A percentile compares a stretch with the other conserved stretches of the same genome.
Evolutionary conservation across 1,284 basidiomycete genomes (phyloP).

Genomic region (Rhodotorula sp.): DNA sequence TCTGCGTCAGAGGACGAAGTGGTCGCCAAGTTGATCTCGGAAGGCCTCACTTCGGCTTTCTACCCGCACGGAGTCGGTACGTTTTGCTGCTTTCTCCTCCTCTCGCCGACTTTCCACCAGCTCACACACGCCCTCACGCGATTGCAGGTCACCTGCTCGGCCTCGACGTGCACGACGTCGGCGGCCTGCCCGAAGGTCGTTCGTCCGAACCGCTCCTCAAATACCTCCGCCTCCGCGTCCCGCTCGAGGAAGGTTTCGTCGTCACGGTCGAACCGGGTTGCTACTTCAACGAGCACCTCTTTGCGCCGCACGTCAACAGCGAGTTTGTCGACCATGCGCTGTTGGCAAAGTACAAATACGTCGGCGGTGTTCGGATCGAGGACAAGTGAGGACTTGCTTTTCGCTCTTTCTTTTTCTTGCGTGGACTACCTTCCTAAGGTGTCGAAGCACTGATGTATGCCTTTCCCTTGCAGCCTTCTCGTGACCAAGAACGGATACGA

Average conservation of each 20-base stretch:
- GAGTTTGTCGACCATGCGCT: conserved; percentile 68
- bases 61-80: conserved; percentile 77
- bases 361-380: conserved; percentile 86
- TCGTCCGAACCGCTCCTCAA: conserved; percentile 62
- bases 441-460: not conserved
- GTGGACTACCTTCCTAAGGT: too few species aligned
- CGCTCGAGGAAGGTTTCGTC: conserved; percentile 55
- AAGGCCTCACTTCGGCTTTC: conserved; percentile 75
- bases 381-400: conserved; percentile 62
- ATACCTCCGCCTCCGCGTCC: conserved; percentile 71
- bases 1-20: conserved; percentile 56
- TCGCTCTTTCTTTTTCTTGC: not conserved
- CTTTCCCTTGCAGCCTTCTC: conserved; percentile 30
- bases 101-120: too few species aligned
- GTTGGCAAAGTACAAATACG: conserved; percentile 67
- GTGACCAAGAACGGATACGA: conserved; percentile 42
- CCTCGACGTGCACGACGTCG: conserved; percentile 72
- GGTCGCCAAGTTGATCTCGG: conserved; percentile 59
- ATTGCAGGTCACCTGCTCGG: conserved; percentile 72
- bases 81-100: conserved; percentile 8
- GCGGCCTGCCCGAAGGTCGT: conserved; percentile 39
- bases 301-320: conserved; percentile 53
- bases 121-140: too few species aligned
- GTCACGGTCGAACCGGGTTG: conserved; percentile 82
- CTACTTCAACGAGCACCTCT: conserved; percentile 44